Conservation (phyloP, 805 yeast species). For the Komagataella pastoris region DNA sequence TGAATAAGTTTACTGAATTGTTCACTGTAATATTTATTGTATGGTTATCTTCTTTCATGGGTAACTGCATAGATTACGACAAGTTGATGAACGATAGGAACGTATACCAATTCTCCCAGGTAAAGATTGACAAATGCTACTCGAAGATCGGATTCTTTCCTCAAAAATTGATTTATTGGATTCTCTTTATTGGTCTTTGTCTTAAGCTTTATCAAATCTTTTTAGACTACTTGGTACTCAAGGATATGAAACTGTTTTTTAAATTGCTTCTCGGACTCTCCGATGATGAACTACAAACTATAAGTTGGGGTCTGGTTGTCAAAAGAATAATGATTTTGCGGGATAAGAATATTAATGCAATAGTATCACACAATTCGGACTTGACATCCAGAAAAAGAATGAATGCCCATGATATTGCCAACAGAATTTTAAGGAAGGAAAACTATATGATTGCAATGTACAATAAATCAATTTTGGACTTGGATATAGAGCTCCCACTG, state of each 20-base stretch:
- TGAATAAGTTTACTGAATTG: slow-evolving; percentile 53
- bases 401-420: slow-evolving; percentile 91
- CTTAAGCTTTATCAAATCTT: slow-evolving; percentile 41
- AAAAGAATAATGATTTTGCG: slow-evolving; percentile 59
- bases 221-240: slow-evolving; percentile 50
- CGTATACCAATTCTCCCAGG: slow-evolving; percentile 24
- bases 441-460: slow-evolving; percentile 86
- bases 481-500: slow-evolving; percentile 30
- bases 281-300: slow-evolving; percentile 81
- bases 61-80: slow-evolving; percentile 64
- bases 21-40: slow-evolving; percentile 70
- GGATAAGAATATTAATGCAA: slow-evolving; percentile 77
- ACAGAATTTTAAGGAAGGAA: slow-evolving; percentile 90
- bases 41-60: slow-evolving; percentile 62
- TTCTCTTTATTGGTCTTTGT: slow-evolving; percentile 39
- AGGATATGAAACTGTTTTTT: slow-evolving; percentile 70
- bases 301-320: slow-evolving; percentile 84
- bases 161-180: slow-evolving; percentile 50
- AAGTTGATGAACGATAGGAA: slow-evolving; percentile 6
- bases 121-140: slow-evolving; percentile 34
- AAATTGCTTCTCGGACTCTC: slow-evolving; percentile 53
- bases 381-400: slow-evolving; percentile 59
- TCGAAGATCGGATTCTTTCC: slow-evolving; percentile 23
- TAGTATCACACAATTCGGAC: slow-evolving; percentile 39
- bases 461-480: slow-evolving; percentile 61